Evolutionary conservation across 2,329 filamentous ascomycete genomes (phyloP).

Genomic region (Leptodontidium sp.): DNA sequence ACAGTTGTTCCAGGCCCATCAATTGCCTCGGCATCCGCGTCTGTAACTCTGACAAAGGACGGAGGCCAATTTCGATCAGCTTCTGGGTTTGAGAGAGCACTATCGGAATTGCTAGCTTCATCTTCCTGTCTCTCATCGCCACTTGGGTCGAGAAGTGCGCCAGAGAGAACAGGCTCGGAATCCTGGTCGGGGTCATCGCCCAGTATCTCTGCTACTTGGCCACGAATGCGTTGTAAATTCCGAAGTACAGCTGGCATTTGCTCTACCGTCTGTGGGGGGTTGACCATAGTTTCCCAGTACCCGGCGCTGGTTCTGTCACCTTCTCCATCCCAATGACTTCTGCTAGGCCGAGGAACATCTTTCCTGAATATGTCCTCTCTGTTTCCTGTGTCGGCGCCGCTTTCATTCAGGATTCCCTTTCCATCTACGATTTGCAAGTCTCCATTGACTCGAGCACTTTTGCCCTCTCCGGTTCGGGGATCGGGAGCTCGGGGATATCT

Average conservation of each 20-base stretch:
- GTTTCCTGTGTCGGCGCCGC: slow-evolving; percentile 66
- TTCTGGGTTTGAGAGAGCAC: slow-evolving; percentile 26
- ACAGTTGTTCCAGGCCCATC: slow-evolving; percentile 41
- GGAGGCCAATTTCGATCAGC: slow-evolving; percentile 40
- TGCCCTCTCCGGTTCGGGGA: slow-evolving; percentile 68
- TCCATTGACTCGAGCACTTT: slow-evolving; percentile 67
- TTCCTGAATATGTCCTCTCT: slow-evolving; percentile 66
- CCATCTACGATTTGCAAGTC: slow-evolving; percentile 70
- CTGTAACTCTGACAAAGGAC: slow-evolving; percentile 39
- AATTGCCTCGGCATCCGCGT: slow-evolving; percentile 44
- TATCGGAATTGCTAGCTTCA: slow-evolving; percentile 32
- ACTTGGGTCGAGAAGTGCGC: slow-evolving; percentile 11
- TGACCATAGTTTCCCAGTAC: slow-evolving; percentile 44
- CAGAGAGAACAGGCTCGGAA: not conserved
- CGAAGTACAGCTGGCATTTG: slow-evolving; percentile 36
- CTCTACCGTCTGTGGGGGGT: slow-evolving; percentile 40
- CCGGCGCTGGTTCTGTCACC: slow-evolving; percentile 24
- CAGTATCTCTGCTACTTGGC: slow-evolving; percentile 28
- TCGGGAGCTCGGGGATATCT: slow-evolving; percentile 70
- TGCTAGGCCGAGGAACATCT: slow-evolving; percentile 53
- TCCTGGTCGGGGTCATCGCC: slow-evolving; percentile 10
- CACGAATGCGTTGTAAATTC: slow-evolving; percentile 33
- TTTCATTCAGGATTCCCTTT: slow-evolving; percentile 65
- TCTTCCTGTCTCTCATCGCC: slow-evolving; percentile 9
- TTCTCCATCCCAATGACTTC: slow-evolving; percentile 34